Percentiles rank a stretch among this genome's conserved stretches.
Conservation (phyloP, 495 filamentous ascomycete genomes). For the Tuber microsphaerosporum region DNA sequence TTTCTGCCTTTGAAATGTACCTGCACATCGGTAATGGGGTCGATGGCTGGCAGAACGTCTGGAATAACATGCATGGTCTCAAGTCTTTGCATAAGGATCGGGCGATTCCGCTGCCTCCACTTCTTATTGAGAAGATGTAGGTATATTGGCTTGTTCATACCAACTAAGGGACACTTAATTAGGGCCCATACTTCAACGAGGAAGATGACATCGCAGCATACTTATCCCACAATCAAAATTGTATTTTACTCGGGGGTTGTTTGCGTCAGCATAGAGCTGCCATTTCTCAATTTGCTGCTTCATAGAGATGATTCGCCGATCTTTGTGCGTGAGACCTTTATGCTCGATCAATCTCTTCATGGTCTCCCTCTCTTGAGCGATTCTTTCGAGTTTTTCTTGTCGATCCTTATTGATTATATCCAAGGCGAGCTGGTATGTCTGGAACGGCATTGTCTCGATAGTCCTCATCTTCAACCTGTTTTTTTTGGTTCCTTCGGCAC, state of each 20-base stretch:
- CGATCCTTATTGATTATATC: constrained; percentile 74
- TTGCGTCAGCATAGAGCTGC: constrained; percentile 88
- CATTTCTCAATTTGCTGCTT: constrained; percentile 65
- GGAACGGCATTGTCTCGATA: constrained; percentile 73
- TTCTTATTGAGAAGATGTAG: constrained; percentile 76
- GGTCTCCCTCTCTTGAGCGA: constrained; percentile 54
- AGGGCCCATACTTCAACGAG: not conserved
- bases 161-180: constrained; percentile 16
- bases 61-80: constrained; percentile 81
- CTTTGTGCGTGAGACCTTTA: constrained; percentile 54
- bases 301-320: constrained; percentile 63
- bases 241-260: constrained; percentile 90
- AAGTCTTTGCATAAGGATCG: constrained; percentile 76
- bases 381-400: constrained; percentile 65
- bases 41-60: constrained; percentile 80
- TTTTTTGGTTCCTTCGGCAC: constrained; percentile 41
- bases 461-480: constrained; percentile 51
- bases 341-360: constrained; percentile 53
- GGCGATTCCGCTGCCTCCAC: constrained; percentile 74
- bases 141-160: constrained; percentile 92
- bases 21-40: constrained; percentile 69
- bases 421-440: constrained; percentile 94
- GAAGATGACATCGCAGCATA: constrained; percentile 45
- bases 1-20: constrained; percentile 64
- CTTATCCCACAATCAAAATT: constrained; percentile 88